Base-by-base conservation (phyloP, 495 filamentous ascomycete species). In the Aspergillus homomorphus region DNA sequence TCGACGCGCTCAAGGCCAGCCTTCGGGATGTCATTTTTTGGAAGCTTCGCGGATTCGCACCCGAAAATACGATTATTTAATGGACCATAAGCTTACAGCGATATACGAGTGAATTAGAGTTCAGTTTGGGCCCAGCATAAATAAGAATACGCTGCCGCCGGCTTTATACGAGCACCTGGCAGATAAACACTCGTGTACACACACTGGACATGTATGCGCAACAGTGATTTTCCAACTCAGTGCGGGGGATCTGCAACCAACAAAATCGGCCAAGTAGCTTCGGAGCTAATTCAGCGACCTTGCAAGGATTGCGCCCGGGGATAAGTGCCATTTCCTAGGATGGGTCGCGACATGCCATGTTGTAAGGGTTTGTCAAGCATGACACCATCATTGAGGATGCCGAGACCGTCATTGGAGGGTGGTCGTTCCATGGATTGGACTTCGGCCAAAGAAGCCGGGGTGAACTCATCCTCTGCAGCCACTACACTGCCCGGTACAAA, bases 371-470 rank as follows among this genome's bases (percentile, higher is more conserved):
- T 38, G 33, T 14, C 10, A 38, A 38, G 45, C 55, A 66, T 66
- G 60, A 66, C 63, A 66, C 63, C 60, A 66, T 51, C 56, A 62
- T 54, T 62, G 24, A 38, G 45, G 57, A 66, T 66, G 63, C 63
- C 63, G 63, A 63, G 60, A 46, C 51, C 41, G 57, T 57, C 22
- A 66, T 66, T 66, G 60, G 63, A 57, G 56, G 55, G 23, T 14
- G 51, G 5, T 43, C 53, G 54, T 60, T 59, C 62, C 59, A 18
- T 48, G 26, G 45, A 49, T 38, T 12, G 33, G 18, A 41, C 26
- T 19, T 44, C 43, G 21, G 28, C 22, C 15, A 22, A 41, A 55
- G 14, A 56, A 51, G 45, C 51, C 56, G 56, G 60, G 52, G 60
- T 50, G 28, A 53, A 42, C 49, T 49, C 45, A 26, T 20, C 54